Base-by-base conservation (phyloP, 2,329 filamentous ascomycete species). In the Sporothrix brasiliensis region DNA sequence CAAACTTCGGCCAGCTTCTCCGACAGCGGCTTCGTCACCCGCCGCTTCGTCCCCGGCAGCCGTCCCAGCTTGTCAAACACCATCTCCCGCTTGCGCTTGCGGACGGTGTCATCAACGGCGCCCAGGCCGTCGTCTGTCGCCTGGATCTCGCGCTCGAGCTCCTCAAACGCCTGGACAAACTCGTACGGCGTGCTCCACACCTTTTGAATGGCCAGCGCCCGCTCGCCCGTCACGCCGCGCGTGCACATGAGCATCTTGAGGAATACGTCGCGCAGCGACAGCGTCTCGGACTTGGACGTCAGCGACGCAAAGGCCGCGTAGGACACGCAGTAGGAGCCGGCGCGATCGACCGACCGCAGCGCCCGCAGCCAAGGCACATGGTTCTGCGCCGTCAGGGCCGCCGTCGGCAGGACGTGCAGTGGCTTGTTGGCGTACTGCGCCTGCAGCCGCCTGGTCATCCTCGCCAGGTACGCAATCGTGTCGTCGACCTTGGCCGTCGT, bases 211-310 rank as follows among this genome's bases (percentile, higher is more conserved):
- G 92, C 91, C 5, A 94, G 79, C 0, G 92, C 92, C 75, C 91
- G 92, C 75, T 94, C 91, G 3, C 90, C 91, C 0, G 90, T 92
- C 14, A 95, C 83, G 1, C 91, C 91, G 69, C 86, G 86, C 1
- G 87, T 92, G 73, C 90, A 92, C 91, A 95, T 93, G 63, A 95
- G 84, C 91, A 95, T 94, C 79, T 94, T 94, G 34, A 95, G 81
- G 74, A 88, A 94, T 0, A 94, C 79, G 75, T 95, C 92, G 69
- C 91, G 84, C 11, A 94, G 81, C 0, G 91, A 92, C 75, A 93
- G 86, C 71, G 86, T 86, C 68, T 92, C 90, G 0, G 90, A 92
- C 78, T 95, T 95, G 10, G 89, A 92, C 0, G 88, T 88, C 58
- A 94, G 80, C 0, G 88, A 88, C 0, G 89, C 87, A 77, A 94